Conservation (phyloP, 331 rosid genomes). For the Malus hybrid region DNA sequence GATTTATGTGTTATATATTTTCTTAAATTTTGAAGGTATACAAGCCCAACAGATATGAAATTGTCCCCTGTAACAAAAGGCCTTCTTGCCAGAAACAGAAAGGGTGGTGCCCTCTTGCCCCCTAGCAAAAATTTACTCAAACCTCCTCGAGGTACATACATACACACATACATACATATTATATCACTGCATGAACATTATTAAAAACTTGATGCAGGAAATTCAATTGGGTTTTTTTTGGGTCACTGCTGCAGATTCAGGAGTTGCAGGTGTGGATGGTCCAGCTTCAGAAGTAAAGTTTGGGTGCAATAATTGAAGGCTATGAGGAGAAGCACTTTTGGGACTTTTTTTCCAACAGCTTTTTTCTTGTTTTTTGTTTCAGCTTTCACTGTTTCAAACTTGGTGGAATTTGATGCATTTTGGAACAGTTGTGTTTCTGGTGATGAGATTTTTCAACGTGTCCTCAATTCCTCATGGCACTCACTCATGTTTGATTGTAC, state of each 20-base stretch:
- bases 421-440: not conserved
- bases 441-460: not conserved
- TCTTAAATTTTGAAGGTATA: conserved; percentile 39
- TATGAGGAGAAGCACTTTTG: not conserved
- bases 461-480: not conserved
- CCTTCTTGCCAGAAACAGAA: conserved; percentile 66
- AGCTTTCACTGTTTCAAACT: not conserved
- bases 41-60: conserved; percentile 80
- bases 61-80: conserved; percentile 80
- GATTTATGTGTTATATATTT: not conserved
- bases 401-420: not conserved
- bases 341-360: not conserved
- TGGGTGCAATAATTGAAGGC: not conserved
- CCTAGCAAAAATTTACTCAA: conserved; percentile 38
- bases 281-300: conserved; percentile 26
- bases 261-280: conserved; percentile 27
- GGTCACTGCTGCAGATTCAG: conserved; percentile 28
- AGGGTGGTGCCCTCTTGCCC: conserved; percentile 47
- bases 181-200: not conserved
- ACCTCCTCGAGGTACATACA: conserved; percentile 13
- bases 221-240: not conserved
- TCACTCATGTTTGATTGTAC: not conserved
- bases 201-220: not conserved
- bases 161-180: not conserved
- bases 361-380: not conserved